Base-by-base conservation (phyloP, 2,329 filamentous ascomycete genomes). In the Canariomyces notabilis region DNA sequence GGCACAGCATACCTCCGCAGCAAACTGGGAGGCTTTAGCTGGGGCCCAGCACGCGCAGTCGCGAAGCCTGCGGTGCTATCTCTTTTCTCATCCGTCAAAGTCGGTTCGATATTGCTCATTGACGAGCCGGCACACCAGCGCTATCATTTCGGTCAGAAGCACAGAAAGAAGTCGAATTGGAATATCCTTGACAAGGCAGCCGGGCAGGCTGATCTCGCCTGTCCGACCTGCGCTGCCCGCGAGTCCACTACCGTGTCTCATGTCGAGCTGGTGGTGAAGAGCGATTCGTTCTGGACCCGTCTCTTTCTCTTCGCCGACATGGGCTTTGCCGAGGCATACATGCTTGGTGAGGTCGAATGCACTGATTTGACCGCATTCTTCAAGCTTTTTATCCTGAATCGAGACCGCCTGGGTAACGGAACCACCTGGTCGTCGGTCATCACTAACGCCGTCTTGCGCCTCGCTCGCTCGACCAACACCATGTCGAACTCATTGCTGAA, bases 321-420 rank as follows among this genome's bases (percentile, higher is more conserved):
- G 82, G 84, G 84, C 2, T 86, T 88, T 53, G 79, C 83, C 11
- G 80, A 85, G 61, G 77, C 81, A 21, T 87, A 85, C 59, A 87
- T 88, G 82, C 70, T 87, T 14, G 80, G 80, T 36, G 83, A 88
- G 61, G 73, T 87, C 21, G 76, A 80, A 42, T 87, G 83, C 49
- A 67, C 75, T 9, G 77, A 87, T 60, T 61, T 89, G 55, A 82
- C 80, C 1, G 73, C 74, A 2, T 86, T 88, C 60, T 87, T 89
- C 62, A 75, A 86, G 76, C 72, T 88, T 21, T 89, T 88, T 66
- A 84, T 89, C 35, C 59, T 77, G 18, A 88, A 88, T 57, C 73
- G 81, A n/a, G 72, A 74, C 22, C 67, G 76, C 51, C 69, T 87
- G 44, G 76, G 75, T 44, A 83, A 87, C 58, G 82, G 80, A 20